A percentile compares a stretch with the other conserved stretches of the same genome.
phyloP scores from a whole-genome alignment of 169 alveolate genomes.

The Babesia ovis region DNA sequence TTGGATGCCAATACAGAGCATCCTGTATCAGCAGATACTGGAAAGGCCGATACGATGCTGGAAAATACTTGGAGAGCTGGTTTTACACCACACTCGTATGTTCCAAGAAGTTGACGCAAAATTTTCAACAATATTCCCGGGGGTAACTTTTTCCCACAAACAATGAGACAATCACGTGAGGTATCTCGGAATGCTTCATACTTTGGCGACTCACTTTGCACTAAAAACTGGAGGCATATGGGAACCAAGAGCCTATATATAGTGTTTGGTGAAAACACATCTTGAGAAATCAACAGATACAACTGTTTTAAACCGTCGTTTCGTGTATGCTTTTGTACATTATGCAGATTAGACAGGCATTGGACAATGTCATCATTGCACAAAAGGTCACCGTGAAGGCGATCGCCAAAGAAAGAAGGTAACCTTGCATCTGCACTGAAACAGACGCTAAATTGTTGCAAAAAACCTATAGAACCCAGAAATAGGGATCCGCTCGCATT shows the following conservation, averaged over 20 bases:
- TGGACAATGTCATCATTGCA: constrained; percentile 20
- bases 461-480: constrained; percentile 24
- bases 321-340: constrained; percentile 43
- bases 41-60: background rate
- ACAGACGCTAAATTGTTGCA: constrained; percentile 34
- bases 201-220: constrained; percentile 16
- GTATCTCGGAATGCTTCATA: constrained; percentile 22
- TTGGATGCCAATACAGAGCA: background rate
- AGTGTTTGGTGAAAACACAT: constrained; percentile 22
- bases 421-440: constrained; percentile 7
- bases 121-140: constrained; percentile 22
- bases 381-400: constrained; percentile 48
- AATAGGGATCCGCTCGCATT: constrained; percentile 16
- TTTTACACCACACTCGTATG: constrained; percentile 10
- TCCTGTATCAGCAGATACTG: background rate
- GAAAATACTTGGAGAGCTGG: constrained; percentile 34
- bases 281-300: constrained; percentile 5
- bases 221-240: constrained; percentile 30
- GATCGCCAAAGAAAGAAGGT: background rate
- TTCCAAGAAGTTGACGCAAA: constrained; percentile 22
- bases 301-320: constrained; percentile 50
- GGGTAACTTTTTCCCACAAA: constrained; percentile 7
- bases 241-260: constrained; percentile 36
- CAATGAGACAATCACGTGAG: constrained; percentile 31
- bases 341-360: constrained; percentile 25